phyloP scores from a whole-genome alignment of 768 basidiomycete genomes.

The Mycena haematopus region DNA sequence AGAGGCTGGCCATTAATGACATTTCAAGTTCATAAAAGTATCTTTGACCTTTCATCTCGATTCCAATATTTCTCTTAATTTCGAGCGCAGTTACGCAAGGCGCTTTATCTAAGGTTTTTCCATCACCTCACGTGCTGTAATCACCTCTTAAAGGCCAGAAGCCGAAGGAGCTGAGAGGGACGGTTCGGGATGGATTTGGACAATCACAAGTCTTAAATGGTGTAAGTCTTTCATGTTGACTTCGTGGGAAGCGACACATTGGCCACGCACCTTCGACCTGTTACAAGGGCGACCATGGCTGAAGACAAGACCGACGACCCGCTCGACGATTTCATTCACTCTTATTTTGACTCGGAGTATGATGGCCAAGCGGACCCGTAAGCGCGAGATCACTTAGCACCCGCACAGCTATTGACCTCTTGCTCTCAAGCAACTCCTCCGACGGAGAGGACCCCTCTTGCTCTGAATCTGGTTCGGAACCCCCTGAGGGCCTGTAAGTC shows the following conservation, averaged over 20 bases:
- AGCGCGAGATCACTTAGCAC: background rate
- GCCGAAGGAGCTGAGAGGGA: slow-evolving; percentile 22
- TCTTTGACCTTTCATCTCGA: slow-evolving; percentile 4
- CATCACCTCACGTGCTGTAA: slow-evolving; percentile 25
- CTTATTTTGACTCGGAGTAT: slow-evolving; percentile 26
- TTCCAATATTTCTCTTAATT: background rate
- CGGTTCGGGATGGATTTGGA: slow-evolving; percentile 28
- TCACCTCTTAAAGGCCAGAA: slow-evolving; percentile 29
- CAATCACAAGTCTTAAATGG: slow-evolving; percentile 31
- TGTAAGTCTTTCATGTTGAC: slow-evolving; percentile 25
- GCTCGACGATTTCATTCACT: slow-evolving; percentile 30
- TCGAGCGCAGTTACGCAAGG: background rate
- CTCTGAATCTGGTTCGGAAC: slow-evolving; percentile 26
- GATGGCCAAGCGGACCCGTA: slow-evolving; percentile 15
- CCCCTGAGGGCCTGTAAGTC: slow-evolving; percentile 25
- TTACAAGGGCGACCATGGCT: slow-evolving; percentile 21
- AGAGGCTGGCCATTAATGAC: background rate
- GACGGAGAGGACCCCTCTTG: slow-evolving; percentile 24
- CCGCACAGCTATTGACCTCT: background rate
- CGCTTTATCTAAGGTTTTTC: slow-evolving; percentile 3
- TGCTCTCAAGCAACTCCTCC: slow-evolving; percentile 15
- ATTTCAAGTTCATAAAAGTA: slow-evolving; percentile 13
- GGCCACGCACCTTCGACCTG: slow-evolving; percentile 25
- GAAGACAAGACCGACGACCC: slow-evolving; percentile 24
- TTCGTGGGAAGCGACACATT: slow-evolving; percentile 30